Conservation (phyloP, 2,329 filamentous ascomycete species). For the Neophaeococcomyces aloes region DNA sequence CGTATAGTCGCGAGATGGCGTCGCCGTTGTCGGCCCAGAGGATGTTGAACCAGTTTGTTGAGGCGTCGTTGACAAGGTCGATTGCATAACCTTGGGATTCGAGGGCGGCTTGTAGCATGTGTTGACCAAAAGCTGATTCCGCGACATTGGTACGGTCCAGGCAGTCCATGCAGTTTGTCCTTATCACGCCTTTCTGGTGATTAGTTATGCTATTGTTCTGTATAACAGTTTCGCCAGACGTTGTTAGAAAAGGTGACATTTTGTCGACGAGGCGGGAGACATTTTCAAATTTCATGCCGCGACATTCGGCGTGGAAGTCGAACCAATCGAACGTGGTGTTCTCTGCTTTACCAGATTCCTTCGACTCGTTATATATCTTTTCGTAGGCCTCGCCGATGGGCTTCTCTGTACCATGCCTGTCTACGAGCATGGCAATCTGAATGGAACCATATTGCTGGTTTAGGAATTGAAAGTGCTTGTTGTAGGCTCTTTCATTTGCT, state of each 20-base stretch:
- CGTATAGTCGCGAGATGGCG: constrained; percentile 89
- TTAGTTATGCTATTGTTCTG: constrained; percentile 33
- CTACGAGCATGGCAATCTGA: constrained; percentile 74
- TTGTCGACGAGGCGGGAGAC: constrained; percentile 67
- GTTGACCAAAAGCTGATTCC: constrained; percentile 79
- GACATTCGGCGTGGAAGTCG: constrained; percentile 85
- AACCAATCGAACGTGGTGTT: constrained; percentile 82
- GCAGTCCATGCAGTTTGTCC: constrained; percentile 98
- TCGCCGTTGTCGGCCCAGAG: constrained; percentile 98
- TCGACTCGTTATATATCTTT: constrained; percentile 54
- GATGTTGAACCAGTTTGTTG: constrained; percentile 87
- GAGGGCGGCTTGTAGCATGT: constrained; percentile 70
- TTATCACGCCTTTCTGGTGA: constrained; percentile 63
- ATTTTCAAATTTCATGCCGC: constrained; percentile 97
- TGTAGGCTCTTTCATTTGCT: constrained; percentile 68
- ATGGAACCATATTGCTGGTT: constrained; percentile 60
- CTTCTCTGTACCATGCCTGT: constrained; percentile 74
- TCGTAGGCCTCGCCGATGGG: constrained; percentile 71
- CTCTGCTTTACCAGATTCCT: constrained; percentile 48
- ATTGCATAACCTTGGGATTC: constrained; percentile 65
- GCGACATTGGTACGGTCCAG: constrained; percentile 92
- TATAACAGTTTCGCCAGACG: constrained; percentile 60
- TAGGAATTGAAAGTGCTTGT: constrained; percentile 65
- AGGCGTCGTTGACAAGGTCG: constrained; percentile 62
- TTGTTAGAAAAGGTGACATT: constrained; percentile 56